phyloP scores from a whole-genome alignment of 495 filamentous ascomycete genomes.

The Cairneyella variabilis region DNA sequence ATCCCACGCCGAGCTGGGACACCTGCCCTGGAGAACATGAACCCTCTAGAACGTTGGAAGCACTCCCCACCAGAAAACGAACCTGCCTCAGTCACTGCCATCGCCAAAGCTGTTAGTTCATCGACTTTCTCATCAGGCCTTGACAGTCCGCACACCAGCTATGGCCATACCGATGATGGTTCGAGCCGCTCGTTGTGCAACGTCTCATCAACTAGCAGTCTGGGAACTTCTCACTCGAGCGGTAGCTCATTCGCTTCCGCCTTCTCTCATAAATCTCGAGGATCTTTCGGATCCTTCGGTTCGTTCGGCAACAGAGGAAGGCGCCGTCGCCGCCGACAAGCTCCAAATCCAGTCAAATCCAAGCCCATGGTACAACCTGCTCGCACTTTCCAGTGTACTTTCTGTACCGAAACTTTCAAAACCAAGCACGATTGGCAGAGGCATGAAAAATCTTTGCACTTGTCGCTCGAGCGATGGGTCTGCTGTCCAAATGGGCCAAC shows the following conservation, averaged over 20 bases:
- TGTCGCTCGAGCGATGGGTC: conserved; percentile 75
- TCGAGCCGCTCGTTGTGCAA: conserved; percentile 66
- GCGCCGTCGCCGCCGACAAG: conserved; percentile 59
- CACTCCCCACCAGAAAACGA: conserved; percentile 84
- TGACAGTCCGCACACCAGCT: conserved; percentile 39
- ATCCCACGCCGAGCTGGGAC: conserved; percentile 54
- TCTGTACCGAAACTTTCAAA: conserved; percentile 76
- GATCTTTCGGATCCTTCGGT: conserved; percentile 65
- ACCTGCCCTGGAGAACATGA: conserved; percentile 59
- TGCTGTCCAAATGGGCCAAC: conserved; percentile 64
- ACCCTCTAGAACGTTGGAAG: conserved; percentile 82
- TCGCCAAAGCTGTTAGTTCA: conserved; percentile 69
- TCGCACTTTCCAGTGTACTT: conserved; percentile 69
- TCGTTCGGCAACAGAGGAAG: conserved; percentile 70
- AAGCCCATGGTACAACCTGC: conserved; percentile 27
- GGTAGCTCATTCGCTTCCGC: conserved; percentile 68
- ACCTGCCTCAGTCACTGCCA: conserved; percentile 74
- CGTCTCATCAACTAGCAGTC: conserved; percentile 67
- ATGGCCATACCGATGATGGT: conserved; percentile 58
- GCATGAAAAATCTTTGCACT: conserved; percentile 77
- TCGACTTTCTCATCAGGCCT: conserved; percentile 44
- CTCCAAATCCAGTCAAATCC: conserved; percentile 41
- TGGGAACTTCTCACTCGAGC: conserved; percentile 67
- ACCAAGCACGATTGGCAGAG: conserved; percentile 84
- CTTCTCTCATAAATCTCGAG: conserved; percentile 62